Conservation (phyloP, 768 basidiomycete genomes). For the Mycena filopes region DNA sequence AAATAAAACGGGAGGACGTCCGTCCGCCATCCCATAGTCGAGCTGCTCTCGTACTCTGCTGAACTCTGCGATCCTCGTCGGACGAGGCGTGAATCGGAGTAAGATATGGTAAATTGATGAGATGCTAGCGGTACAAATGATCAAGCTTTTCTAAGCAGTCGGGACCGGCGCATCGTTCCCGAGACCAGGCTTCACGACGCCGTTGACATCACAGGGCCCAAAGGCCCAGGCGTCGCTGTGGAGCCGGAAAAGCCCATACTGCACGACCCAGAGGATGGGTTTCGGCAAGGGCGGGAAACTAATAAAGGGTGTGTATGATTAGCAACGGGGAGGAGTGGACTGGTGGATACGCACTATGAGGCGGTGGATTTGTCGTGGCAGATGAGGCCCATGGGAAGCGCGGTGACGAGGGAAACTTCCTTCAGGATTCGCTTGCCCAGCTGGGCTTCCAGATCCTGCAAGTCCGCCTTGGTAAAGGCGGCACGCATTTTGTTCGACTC, state of each 20-base stretch:
- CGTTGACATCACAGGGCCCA: slow-evolving; percentile 42
- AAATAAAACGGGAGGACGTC: too few relatives aligned
- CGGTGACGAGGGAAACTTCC: slow-evolving; percentile 35
- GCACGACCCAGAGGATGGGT: slow-evolving; percentile 36
- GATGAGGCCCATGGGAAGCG: slow-evolving; percentile 37
- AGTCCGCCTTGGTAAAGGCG: slow-evolving; percentile 38
- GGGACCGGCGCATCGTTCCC: too few relatives aligned
- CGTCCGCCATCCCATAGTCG: too few relatives aligned
- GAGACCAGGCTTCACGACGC: slow-evolving; percentile 28
- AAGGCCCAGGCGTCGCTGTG: slow-evolving; percentile 45
- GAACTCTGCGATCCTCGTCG: too few relatives aligned
- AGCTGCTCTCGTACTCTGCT: too few relatives aligned
- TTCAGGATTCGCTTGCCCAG: slow-evolving; percentile 36
- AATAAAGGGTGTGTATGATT: not conserved
- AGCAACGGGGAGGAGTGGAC: not conserved
- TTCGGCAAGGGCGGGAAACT: slow-evolving; percentile 43
- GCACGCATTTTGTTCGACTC: slow-evolving; percentile 38
- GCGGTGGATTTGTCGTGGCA: slow-evolving; percentile 37
- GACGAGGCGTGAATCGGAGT: too few relatives aligned
- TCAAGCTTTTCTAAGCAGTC: too few relatives aligned
- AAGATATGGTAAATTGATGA: too few relatives aligned
- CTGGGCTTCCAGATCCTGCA: slow-evolving; percentile 36
- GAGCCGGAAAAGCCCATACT: slow-evolving; percentile 39
- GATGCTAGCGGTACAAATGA: too few relatives aligned
- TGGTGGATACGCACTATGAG: slow-evolving; percentile 31